These are phyloP conservation scores for Starmera dryadoides DNA, from an alignment of 805 yeast genomes.

Conservation along the genomic window DNA sequence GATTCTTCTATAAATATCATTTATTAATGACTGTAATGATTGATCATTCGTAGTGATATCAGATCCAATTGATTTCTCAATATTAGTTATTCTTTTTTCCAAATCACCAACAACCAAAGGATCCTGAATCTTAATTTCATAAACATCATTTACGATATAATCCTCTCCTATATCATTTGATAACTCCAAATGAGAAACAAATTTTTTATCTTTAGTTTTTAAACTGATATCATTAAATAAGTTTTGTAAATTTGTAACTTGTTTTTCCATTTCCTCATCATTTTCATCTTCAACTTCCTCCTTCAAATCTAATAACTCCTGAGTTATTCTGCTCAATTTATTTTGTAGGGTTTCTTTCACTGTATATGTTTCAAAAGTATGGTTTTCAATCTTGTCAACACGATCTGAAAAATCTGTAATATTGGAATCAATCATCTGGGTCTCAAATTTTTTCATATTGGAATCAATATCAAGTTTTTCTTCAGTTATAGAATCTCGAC, in stretches of 20 bases:
- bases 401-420: conserved; percentile 21
- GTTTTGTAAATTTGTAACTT: not conserved
- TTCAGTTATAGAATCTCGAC: conserved; percentile 19
- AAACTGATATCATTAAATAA: not conserved
- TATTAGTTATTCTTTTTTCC: conserved; percentile 2
- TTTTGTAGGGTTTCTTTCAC: conserved; percentile 31
- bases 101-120: conserved; percentile 6
- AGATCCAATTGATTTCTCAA: conserved; percentile 2
- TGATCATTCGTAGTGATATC: not conserved
- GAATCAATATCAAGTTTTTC: conserved; percentile 7
- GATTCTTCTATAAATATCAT: conserved; percentile 22
- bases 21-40: conserved; percentile 7
- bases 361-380: conserved; percentile 26
- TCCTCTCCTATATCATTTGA: conserved; percentile 2
- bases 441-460: conserved; percentile 21
- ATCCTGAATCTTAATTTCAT: conserved; percentile 4
- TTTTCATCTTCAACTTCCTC: conserved; percentile 24
- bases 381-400: conserved; percentile 23
- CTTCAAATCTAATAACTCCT: conserved; percentile 30
- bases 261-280: not conserved
- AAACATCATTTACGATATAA: conserved; percentile 2
- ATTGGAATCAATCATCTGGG: conserved; percentile 17
- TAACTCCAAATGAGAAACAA: conserved; percentile 2
- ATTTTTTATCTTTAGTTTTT: not conserved
- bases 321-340: conserved; percentile 28